Base-by-base conservation (phyloP, 2,329 filamentous ascomycete genomes). In the Claviceps sp. region DNA sequence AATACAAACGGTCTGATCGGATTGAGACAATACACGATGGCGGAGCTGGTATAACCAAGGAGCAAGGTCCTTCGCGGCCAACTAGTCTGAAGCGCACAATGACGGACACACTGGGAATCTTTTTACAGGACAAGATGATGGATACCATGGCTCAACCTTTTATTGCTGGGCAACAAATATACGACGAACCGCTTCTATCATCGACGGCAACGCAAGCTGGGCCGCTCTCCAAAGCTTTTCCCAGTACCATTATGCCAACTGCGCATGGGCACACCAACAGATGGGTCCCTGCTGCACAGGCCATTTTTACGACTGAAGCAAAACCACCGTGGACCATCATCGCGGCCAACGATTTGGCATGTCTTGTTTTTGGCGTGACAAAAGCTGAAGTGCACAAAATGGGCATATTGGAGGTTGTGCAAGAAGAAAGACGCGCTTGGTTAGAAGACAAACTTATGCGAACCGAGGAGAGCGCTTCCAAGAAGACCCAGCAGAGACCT, bases 321-420 rank as follows among this genome's bases (percentile, higher is more conserved):
- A 82, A 85, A 57, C 79, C 88, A 8, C 93, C 91, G 3, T 98
- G 89, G 86, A 98, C 91, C 1, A 96, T 98, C 54, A 79, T 96
- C 50, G 88, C 93, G 3, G 93, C 93, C 48, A 98, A 98, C 64
- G 93, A 98, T 65, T 75, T 98, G 48, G 93, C 93, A 18, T 98
- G 93, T 67, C 75, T 98, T 44, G 85, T 97, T n/a, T 98, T 97
- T 70, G 93, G 93, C n/a, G 88, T 98, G 9, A 95, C 90, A n/a
- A 88, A 88, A 63, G 87, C 88, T 4, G 93, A 98, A 67, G 87
- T 98, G 24, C 82, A 89, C 52, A 96, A 89, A 64, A 82, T 97
- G 73, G 91, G 93, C 47, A 97, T 98, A 52, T 70, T 98, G 54
- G 90, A 97, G 64, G 88, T 98, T 34, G 89, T 98, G 18, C 86